Evolutionary conservation across 192 early-diverging fungal genomes (phyloP), one percentile per base, ranked within the genome.

Genomic region (Ambispora gerdemannii): DNA sequence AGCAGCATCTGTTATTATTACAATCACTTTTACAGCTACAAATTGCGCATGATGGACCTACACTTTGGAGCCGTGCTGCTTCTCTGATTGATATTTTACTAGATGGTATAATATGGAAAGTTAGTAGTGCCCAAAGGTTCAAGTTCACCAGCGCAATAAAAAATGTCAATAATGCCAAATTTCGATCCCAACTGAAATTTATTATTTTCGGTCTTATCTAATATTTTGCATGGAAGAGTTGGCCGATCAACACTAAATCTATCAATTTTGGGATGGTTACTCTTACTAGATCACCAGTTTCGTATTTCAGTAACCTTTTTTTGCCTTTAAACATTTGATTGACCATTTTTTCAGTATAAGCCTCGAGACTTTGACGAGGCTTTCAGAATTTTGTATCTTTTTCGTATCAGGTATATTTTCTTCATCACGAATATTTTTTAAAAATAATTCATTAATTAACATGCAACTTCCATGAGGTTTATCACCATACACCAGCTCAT

Each of bases 391-490:
- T 51, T 11, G 25, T 51, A 13, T 10, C 17, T 13, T 51, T 52
- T 3, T n/a, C n/a, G 19, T 52, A 52, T 52, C 7, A n/a, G 50
- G 6, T 24, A 52, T 52, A 52, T 52, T 10, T 52, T 52, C 19
- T 52, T 52, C 6, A 52, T 52, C 25, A 7, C 25, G 25, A 52
- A 52, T 52, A 52, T n/a, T 52, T n/a, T 52, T 52, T 52, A n/a
- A 3, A 52, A 52, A 52, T 52, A 52, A 52, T 0, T 24, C 20
- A 11, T 51, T 6, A 51, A 51, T 51, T 51, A 4, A 51, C 19
- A 6, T 51, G 24, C 13, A 51, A 3, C 24, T 51, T 3, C 24
- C 6, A 3, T 6, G 24, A 3, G 50, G 50, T 51, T 51, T 51
- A 51, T 51, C 13, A 51, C 4, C 50, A 51, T 51, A 51, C 24